phyloP scores from a whole-genome alignment of 1,284 basidiomycete species.

The Vanrija pseudolonga region DNA sequence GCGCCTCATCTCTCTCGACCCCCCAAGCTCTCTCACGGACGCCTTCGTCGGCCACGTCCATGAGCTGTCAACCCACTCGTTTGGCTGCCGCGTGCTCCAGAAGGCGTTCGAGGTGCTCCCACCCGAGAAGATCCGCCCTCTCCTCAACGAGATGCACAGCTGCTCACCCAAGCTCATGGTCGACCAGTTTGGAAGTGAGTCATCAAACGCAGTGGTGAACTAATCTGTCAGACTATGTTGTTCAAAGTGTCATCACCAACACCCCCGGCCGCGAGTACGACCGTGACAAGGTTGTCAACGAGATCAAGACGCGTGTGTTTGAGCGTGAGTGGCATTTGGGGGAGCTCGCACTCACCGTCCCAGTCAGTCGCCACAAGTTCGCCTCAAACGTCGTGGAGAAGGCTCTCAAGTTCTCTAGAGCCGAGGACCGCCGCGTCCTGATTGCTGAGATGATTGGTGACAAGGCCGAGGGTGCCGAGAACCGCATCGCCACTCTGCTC shows the following conservation, averaged over 20 bases:
- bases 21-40: slow-evolving; percentile 69
- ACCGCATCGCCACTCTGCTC: slow-evolving; percentile 29
- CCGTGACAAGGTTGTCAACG: slow-evolving; percentile 63
- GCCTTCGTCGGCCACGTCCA: slow-evolving; percentile 79
- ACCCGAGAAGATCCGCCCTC: slow-evolving; percentile 61
- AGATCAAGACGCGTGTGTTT: slow-evolving; percentile 74
- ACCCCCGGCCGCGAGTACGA: slow-evolving; percentile 73
- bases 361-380: slow-evolving; percentile 84
- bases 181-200: slow-evolving; percentile 78
- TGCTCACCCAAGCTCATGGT: slow-evolving; percentile 69
- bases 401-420: slow-evolving; percentile 66
- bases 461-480: slow-evolving; percentile 21
- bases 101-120: slow-evolving; percentile 83
- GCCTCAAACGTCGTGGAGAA: slow-evolving; percentile 97
- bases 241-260: slow-evolving; percentile 75
- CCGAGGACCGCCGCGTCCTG: slow-evolving; percentile 62
- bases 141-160: slow-evolving; percentile 81
- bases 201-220: too few species aligned
- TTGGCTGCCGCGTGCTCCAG: slow-evolving; percentile 93
- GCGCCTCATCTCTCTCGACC: slow-evolving; percentile 69
- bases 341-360: neutral
- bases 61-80: slow-evolving; percentile 81
- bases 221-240: slow-evolving; percentile 81
- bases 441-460: slow-evolving; percentile 66
- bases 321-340: slow-evolving; percentile 45